Percentiles rank a stretch among this genome's conserved stretches.
Conservation (phyloP, 2,329 filamentous ascomycete species). For the Dactylellina cionopaga region DNA sequence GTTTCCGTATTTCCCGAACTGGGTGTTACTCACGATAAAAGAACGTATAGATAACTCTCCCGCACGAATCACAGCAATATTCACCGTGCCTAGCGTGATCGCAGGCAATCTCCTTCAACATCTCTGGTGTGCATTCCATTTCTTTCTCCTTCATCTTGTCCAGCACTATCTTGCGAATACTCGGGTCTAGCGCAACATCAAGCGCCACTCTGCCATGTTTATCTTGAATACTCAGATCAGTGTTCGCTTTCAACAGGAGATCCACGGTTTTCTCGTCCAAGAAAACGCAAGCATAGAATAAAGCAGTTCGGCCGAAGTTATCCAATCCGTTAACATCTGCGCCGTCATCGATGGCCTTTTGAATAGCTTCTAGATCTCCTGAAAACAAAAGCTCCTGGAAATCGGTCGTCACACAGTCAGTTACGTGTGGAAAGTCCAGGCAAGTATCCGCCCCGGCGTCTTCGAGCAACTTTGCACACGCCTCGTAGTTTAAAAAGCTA, state of each 20-base stretch:
- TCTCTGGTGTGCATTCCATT: not conserved
- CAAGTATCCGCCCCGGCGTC: not conserved
- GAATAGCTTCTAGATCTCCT: no score
- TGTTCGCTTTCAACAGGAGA: not conserved
- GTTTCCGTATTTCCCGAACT: no score
- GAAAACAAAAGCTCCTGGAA: not conserved
- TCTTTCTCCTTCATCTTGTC: constrained; percentile 14
- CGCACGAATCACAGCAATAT: constrained; percentile 5
- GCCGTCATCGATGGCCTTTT: constrained; percentile 1
- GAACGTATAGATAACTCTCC: not conserved
- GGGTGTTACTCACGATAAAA: constrained; percentile 23
- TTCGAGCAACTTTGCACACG: not conserved
- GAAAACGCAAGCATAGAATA: constrained; percentile 16
- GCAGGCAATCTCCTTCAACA: constrained; percentile 1
- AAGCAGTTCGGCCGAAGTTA: not conserved
- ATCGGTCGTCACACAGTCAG: not conserved
- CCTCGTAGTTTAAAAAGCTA: not conserved
- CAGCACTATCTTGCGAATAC: constrained; percentile 4
- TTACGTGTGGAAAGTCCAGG: not conserved
- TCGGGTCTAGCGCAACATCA: constrained; percentile 8
- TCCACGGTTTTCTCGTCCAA: not conserved
- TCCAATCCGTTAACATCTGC: no score
- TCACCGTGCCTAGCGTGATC: not conserved
- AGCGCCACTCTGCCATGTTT: constrained; percentile 2
- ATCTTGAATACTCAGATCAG: not conserved